Conservation (phyloP, 192 early-diverging fungal species). For the Spizellomyces sp. region DNA sequence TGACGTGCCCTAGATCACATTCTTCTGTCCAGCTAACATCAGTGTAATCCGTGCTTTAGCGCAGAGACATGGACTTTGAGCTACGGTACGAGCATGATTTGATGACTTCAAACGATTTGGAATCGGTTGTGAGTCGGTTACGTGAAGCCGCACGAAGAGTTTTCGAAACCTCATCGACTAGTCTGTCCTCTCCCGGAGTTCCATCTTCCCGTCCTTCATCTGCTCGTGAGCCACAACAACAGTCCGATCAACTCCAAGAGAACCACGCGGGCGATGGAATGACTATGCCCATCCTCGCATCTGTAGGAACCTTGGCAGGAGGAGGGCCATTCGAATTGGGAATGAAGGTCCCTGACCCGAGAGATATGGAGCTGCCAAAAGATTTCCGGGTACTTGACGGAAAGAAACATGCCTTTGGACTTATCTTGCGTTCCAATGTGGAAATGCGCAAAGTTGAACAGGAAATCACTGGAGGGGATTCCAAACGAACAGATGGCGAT, state of each 20-base stretch:
- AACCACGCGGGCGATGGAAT: neutral
- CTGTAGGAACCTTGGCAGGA: neutral
- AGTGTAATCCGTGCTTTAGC: neutral
- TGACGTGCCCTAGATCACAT: neutral
- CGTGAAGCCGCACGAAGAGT: conserved; percentile 48
- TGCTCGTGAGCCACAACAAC: neutral
- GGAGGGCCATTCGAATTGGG: conserved; percentile 46
- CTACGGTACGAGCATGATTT: conserved; percentile 51
- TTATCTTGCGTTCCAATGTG: conserved; percentile 41
- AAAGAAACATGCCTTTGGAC: conserved; percentile 51
- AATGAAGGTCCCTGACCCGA: conserved; percentile 47
- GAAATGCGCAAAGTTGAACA: conserved; percentile 45
- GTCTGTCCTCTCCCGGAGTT: conserved; percentile 25
- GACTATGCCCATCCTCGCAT: neutral
- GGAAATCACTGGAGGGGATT: conserved; percentile 28
- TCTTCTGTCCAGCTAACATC: neutral
- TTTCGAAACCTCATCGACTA: conserved; percentile 43
- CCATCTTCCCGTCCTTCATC: conserved; percentile 26
- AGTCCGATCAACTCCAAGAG: neutral
- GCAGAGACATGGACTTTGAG: conserved; percentile 56
- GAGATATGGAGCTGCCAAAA: conserved; percentile 28
- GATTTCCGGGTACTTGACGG: conserved; percentile 49
- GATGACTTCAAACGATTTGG: conserved; percentile 42
- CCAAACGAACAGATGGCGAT: conserved; percentile 3
- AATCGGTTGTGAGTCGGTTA: conserved; percentile 35